Evolutionary conservation across 345 rosid species (phyloP).

Genomic region (Eucalyptus viminalis): DNA sequence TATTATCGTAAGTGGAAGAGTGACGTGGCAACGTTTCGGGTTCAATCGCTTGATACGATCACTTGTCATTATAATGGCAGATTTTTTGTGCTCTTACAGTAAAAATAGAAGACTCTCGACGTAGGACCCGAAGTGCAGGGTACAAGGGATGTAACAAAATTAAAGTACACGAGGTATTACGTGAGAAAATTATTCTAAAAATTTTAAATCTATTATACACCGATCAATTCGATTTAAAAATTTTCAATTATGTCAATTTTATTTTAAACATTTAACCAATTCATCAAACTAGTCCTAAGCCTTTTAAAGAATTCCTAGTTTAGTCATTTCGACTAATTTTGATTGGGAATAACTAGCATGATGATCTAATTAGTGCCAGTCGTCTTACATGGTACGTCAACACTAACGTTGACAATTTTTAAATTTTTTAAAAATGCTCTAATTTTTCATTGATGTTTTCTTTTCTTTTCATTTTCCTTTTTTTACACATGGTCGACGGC

Average conservation of each 20-base stretch:
- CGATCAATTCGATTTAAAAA: rapidly evolving
- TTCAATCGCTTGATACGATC: neutral
- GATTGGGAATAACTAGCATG: rapidly evolving
- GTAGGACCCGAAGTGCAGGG: no score
- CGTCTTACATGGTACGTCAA: rapidly evolving
- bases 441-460: no score
- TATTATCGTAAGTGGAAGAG: neutral
- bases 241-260: no score
- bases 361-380: rapidly evolving
- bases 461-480: no score
- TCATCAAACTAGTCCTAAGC: rapidly evolving
- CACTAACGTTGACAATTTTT: rapidly evolving
- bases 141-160: no score
- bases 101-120: neutral
- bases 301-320: no score
- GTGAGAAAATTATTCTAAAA: no score
- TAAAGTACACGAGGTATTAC: neutral
- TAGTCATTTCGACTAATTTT: no score
- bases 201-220: rapidly evolving
- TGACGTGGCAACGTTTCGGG: neutral
- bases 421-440: rapidly evolving
- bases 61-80: neutral
- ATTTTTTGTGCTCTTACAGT: neutral
- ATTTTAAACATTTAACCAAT: no score
- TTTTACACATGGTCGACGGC: rapidly evolving